Conservation (phyloP, 2,329 filamentous ascomycete species). For the Fusarium cyanostomum region DNA sequence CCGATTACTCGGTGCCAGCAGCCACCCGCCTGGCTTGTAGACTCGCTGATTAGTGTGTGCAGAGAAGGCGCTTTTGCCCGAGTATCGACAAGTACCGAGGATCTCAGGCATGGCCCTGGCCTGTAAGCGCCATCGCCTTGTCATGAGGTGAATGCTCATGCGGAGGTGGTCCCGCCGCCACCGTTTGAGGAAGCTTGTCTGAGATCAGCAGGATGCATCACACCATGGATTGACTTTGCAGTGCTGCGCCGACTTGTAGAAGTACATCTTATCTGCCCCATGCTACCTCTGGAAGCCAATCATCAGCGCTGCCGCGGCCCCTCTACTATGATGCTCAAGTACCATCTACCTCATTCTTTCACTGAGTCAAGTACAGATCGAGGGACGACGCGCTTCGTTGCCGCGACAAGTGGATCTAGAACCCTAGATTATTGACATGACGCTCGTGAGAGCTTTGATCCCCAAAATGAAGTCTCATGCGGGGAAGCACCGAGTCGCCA, state of each 20-base stretch:
- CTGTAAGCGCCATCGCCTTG: not conserved
- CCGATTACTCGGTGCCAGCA: constrained; percentile 6
- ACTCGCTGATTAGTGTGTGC: constrained; percentile 1
- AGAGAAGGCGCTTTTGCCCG: constrained; percentile 13
- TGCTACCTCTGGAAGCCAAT: not conserved
- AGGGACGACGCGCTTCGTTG: not conserved
- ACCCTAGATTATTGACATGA: constrained; percentile 14
- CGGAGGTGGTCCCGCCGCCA: not conserved
- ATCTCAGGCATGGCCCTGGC: not conserved
- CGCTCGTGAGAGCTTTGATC: not conserved
- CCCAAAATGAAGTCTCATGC: not conserved
- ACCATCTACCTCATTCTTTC: constrained; percentile 6
- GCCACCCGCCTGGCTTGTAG: no score
- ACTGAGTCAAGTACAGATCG: constrained; percentile 34
- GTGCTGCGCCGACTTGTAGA: not conserved
- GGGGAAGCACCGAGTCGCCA: not conserved
- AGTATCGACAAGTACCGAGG: not conserved
- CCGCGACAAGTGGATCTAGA: constrained; percentile 4
- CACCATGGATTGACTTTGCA: constrained; percentile 6
- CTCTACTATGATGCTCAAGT: not conserved
- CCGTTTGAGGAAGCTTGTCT: not conserved
- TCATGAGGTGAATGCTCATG: not conserved
- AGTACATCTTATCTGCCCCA: constrained; percentile 26
- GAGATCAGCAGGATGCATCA: constrained; percentile 23
- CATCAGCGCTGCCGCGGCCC: not conserved